Percentiles rank a stretch among this genome's conserved stretches.
Evolutionary conservation across 192 early-diverging fungal genomes (phyloP).

Genomic region (Nowakowskiella sp.): DNA sequence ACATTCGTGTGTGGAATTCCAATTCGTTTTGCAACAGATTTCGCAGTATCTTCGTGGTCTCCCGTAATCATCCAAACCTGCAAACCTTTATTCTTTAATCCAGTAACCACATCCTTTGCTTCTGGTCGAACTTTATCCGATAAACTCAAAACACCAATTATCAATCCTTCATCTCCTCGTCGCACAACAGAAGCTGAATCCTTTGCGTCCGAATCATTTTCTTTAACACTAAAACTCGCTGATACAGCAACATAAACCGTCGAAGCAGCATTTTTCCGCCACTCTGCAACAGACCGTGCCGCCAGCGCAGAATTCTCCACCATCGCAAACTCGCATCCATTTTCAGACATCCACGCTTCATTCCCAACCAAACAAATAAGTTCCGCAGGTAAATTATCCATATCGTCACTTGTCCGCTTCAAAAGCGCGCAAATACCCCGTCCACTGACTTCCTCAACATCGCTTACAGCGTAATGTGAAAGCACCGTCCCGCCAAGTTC

Average conservation of each 20-base stretch:
- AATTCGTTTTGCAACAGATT: constrained; percentile 50
- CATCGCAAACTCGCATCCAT: constrained; percentile 16
- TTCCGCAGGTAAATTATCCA: constrained; percentile 1
- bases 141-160: constrained; percentile 54
- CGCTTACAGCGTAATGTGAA: constrained; percentile 21
- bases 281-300: too few species aligned
- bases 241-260: constrained; percentile 6
- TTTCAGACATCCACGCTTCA: constrained; percentile 55
- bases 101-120: constrained; percentile 39
- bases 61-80: constrained; percentile 77
- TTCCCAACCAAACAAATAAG: constrained; percentile 38
- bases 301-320: constrained; percentile 10
- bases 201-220: constrained; percentile 28
- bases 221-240: not conserved
- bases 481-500: not conserved
- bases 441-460: constrained; percentile 58
- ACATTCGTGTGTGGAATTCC: constrained; percentile 51
- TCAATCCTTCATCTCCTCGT: constrained; percentile 26
- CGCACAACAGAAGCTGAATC: constrained; percentile 50
- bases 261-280: too few species aligned
- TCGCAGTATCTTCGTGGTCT: constrained; percentile 56
- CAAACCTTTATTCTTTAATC: constrained; percentile 41
- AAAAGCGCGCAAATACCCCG: constrained; percentile 48
- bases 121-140: constrained; percentile 58
- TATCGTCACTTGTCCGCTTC: constrained; percentile 21